Percentiles rank a stretch among this genome's conserved stretches.
These are phyloP conservation scores for Pyrus pyrifolia DNA, from an alignment of 306 rosid species.

Conservation along the genomic window DNA sequence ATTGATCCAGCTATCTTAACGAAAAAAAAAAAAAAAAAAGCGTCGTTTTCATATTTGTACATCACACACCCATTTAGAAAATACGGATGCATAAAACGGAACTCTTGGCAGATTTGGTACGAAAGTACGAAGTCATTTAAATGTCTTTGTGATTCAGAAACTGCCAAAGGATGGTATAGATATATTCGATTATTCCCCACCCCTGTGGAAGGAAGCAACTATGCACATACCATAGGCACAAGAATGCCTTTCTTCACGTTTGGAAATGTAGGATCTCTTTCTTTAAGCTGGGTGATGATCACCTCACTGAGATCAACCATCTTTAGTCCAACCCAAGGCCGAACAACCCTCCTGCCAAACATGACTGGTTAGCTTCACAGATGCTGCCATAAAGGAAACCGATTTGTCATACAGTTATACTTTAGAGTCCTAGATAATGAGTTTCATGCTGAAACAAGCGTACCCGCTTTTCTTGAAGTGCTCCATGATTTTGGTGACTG, in stretches of 20 bases:
- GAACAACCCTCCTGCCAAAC: constrained; percentile 70
- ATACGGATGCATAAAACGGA: neutral
- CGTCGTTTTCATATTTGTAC: neutral
- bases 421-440: neutral
- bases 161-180: neutral
- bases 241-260: constrained; percentile 68
- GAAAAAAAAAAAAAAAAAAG: too few relatives aligned
- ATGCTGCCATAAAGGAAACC: neutral
- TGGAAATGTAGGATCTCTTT: constrained; percentile 65
- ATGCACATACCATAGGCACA: constrained; percentile 52
- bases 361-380: neutral
- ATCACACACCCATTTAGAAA: neutral
- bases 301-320: constrained; percentile 82
- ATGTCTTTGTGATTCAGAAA: neutral
- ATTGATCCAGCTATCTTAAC: neutral
- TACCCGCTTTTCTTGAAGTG: constrained; percentile 85
- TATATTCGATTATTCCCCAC: neutral
- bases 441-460: neutral
- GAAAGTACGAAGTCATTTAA: neutral
- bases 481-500: constrained; percentile 56
- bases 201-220: neutral
- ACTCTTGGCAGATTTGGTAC: neutral
- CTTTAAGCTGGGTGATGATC: constrained; percentile 64
- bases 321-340: constrained; percentile 93
- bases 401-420: neutral